Conservation (phyloP, 2,329 filamentous ascomycete genomes). For the Colletotrichum somersetense region DNA sequence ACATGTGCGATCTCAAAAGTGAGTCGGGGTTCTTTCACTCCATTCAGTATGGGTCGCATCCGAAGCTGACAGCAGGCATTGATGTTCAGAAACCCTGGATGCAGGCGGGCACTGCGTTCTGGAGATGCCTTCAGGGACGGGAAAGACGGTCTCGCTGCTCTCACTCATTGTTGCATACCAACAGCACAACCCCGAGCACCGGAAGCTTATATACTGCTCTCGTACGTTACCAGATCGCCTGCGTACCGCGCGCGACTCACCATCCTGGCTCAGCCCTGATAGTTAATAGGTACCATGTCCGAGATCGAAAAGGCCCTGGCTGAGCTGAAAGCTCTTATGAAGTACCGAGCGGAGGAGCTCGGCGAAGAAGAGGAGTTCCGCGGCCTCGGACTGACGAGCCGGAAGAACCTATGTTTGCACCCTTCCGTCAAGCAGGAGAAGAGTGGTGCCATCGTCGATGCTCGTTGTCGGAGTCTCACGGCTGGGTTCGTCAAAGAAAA, state of each 20-base stretch:
- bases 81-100: constrained; percentile 78
- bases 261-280: background rate
- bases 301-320: constrained; percentile 98
- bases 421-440: constrained; percentile 97
- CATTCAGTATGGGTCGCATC: background rate
- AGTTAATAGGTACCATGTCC: constrained; percentile 85
- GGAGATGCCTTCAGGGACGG: constrained; percentile 99
- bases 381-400: constrained; percentile 90
- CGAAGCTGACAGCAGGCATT: background rate
- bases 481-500: constrained; percentile 98
- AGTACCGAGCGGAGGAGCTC: constrained; percentile 90
- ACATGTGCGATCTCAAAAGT: constrained; percentile 72
- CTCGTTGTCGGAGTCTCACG: constrained; percentile 94
- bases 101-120: constrained; percentile 94
- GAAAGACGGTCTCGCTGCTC: constrained; percentile 94
- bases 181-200: constrained; percentile 89
- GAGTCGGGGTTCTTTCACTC: constrained; percentile 35
- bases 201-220: constrained; percentile 98
- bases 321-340: constrained; percentile 93
- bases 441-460: constrained; percentile 92
- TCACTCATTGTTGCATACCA: constrained; percentile 98
- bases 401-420: constrained; percentile 97
- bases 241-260: background rate
- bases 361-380: constrained; percentile 93
- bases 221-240: constrained; percentile 61